Evolutionary conservation across 768 basidiomycete species (phyloP).

Genomic region (Tulasnella sp.): DNA sequence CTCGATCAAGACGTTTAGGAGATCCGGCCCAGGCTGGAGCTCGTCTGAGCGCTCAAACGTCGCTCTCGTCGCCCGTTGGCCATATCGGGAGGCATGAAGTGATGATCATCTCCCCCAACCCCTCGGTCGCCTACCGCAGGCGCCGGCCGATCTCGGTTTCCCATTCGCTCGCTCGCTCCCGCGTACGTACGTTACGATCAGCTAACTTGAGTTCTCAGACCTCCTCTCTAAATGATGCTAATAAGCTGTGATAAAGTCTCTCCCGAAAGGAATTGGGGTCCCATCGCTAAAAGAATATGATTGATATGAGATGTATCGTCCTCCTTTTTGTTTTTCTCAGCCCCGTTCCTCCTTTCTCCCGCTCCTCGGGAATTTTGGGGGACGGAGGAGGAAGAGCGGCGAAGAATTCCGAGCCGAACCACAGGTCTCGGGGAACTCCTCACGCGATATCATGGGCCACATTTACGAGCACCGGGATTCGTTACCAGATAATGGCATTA

Average conservation of each 20-base stretch:
- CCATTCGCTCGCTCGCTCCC: background rate
- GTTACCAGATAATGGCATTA: background rate
- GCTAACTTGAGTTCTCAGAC: background rate
- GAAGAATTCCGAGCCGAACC: background rate
- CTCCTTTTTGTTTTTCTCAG: background rate
- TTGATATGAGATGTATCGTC: background rate
- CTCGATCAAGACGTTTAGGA: background rate
- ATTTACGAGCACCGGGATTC: background rate
- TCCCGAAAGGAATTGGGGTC: background rate
- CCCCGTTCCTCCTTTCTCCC: background rate
- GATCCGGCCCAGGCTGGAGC: conserved; percentile 5
- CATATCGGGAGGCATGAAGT: background rate
- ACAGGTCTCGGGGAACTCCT: background rate
- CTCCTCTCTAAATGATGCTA: background rate
- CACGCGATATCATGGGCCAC: background rate
- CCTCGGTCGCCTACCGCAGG: background rate
- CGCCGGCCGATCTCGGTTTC: conserved; percentile 2
- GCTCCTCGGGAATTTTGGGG: background rate
- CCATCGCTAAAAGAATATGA: background rate
- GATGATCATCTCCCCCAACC: background rate
- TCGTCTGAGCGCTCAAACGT: background rate
- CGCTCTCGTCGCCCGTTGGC: background rate
- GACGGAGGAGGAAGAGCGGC: background rate
- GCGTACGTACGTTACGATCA: background rate
- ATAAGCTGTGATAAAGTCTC: background rate